Evolutionary conservation across 768 basidiomycete species (phyloP), one percentile per base, ranked within the genome.

Genomic region (Collybia mongolica): DNA sequence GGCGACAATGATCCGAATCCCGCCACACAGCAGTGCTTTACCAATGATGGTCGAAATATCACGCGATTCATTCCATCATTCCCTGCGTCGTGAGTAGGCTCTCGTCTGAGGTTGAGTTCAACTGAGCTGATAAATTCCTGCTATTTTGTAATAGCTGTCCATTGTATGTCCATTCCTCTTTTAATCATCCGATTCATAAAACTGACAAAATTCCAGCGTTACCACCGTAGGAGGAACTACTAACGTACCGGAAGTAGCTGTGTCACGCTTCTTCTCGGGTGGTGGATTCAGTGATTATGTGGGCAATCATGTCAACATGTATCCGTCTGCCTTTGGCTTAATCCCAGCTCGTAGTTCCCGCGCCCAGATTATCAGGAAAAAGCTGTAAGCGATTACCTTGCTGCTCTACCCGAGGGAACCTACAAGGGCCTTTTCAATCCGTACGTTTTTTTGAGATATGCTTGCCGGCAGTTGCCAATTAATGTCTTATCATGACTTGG

Each of bases 201-300:
- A n/a, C 19, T 23, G 5, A 40, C 19, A 36, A 39, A 24, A 37
- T 18, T 11, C n/a, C 45, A 89, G 87, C 54, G 83, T 88, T 17
- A 91, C 88, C 3, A 54, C 83, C 2, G 87, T 91, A 2, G 88
- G 88, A 6, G 88, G 80, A 7, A 89, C 88, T 1, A 65, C 63
- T 19, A 53, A 67, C 36, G 66, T 86, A 44, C 86, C 84, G 0
- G 88, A 90, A 62, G 72, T 72, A 12, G 81, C 80, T 0, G 78
- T 75, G 0, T 60, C 39, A 23, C 55, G 61, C 2, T 69, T 66
- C 54, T 84, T 88, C 69, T 87, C 84, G 11, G 84, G 86, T 1
- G 88, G 88, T 29, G 87, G 88, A 2, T 90, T 89, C 69, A 87
- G 85, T 61, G 72, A 85, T 54, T 80, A 81, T 46, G 84, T 86